These are phyloP conservation scores for Starmerella sp. DNA, from an alignment of 805 yeast species.

Conservation along the genomic window DNA sequence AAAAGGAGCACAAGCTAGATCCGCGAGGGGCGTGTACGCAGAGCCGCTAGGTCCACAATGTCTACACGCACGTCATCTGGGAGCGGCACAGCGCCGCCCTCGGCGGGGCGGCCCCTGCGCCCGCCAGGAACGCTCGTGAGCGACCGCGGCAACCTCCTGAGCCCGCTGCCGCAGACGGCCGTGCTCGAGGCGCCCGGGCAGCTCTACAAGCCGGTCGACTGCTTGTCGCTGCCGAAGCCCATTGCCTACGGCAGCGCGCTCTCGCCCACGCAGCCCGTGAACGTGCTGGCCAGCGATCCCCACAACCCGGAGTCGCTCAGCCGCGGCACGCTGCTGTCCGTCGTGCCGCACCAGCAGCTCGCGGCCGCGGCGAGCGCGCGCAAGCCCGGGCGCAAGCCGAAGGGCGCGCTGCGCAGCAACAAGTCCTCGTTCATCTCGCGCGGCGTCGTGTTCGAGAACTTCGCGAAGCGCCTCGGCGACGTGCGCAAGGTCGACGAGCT, in stretches of 20 bases:
- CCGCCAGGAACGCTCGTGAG: constrained; percentile 15
- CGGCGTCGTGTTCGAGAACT: constrained; percentile 29
- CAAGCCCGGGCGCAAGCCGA: constrained; percentile 25
- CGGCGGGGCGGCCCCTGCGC: constrained; percentile 7
- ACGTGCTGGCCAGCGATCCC: neutral
- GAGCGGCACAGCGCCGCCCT: neutral
- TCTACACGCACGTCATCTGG: neutral
- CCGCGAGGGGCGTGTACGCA: neutral
- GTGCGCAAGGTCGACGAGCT: constrained; percentile 23
- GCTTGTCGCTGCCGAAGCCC: constrained; percentile 30
- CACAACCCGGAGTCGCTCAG: constrained; percentile 2
- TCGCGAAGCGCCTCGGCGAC: constrained; percentile 27
- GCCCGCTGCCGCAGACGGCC: constrained; percentile 8
- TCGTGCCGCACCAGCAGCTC: constrained; percentile 3
- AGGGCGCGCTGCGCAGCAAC: constrained; percentile 29
- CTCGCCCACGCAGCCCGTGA: constrained; percentile 25
- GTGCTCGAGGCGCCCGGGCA: constrained; percentile 26
- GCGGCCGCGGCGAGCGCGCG: neutral
- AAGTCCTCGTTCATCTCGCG: constrained; percentile 32
- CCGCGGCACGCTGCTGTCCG: constrained; percentile 15
- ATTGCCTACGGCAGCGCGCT: constrained; percentile 12
- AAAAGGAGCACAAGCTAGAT: no score
- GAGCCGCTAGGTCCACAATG: neutral
- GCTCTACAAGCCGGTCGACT: constrained; percentile 23
- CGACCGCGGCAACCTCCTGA: constrained; percentile 13